phyloP scores from a whole-genome alignment of 345 rosid genomes.

The Chamaenerion angustifolium region DNA sequence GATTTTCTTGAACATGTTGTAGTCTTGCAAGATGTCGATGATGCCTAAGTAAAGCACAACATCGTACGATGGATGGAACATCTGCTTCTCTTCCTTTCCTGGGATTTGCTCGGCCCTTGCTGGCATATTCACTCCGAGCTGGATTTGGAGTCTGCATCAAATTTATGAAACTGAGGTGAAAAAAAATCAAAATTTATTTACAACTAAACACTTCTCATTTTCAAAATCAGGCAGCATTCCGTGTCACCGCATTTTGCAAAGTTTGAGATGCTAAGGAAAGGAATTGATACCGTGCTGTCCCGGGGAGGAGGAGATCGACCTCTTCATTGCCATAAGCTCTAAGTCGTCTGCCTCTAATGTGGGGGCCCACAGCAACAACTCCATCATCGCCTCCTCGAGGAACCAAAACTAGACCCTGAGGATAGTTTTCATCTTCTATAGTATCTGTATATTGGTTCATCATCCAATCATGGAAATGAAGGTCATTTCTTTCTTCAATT shows the following conservation, averaged over 20 bases:
- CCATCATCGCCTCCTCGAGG: slow-evolving; percentile 64
- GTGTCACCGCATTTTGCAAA: no score
- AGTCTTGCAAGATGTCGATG: slow-evolving; percentile 86
- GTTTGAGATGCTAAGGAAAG: slow-evolving; percentile 5
- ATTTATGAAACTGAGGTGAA: not conserved
- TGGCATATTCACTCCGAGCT: slow-evolving; percentile 96
- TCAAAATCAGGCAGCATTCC: no score
- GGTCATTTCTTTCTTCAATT: no score
- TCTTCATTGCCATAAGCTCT: slow-evolving; percentile 83
- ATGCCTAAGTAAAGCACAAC: slow-evolving; percentile 88
- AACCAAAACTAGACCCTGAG: slow-evolving; percentile 84
- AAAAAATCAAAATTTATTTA: not conserved
- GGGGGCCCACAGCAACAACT: slow-evolving; percentile 70
- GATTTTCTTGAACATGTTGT: slow-evolving; percentile 77
- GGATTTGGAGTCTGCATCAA: slow-evolving; percentile 64
- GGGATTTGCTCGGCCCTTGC: slow-evolving; percentile 79
- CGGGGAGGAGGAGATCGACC: slow-evolving; percentile 97
- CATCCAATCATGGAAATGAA: slow-evolving; percentile 7
- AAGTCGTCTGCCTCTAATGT: slow-evolving; percentile 79
- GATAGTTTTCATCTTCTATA: slow-evolving; percentile 72
- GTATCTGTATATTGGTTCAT: slow-evolving; percentile 22
- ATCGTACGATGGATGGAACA: slow-evolving; percentile 52
- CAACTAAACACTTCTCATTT: no score
- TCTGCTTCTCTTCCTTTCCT: slow-evolving; percentile 59
- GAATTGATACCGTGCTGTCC: slow-evolving; percentile 90